A percentile compares a stretch with the other conserved stretches of the same genome.
Conservation (phyloP, 2,329 filamentous ascomycete genomes). For the Ceratocystis diversiconidia region DNA sequence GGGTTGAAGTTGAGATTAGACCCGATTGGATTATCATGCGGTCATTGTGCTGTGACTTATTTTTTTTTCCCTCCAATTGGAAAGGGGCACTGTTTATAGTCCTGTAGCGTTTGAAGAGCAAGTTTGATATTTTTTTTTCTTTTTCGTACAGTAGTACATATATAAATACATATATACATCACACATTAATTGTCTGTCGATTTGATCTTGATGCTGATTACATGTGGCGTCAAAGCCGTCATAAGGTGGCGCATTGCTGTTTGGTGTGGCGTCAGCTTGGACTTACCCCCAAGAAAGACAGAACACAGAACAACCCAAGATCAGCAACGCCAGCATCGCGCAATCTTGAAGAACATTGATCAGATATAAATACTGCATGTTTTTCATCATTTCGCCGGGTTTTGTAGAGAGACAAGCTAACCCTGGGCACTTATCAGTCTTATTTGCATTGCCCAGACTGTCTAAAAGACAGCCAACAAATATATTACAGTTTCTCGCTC, state of each 20-base stretch:
- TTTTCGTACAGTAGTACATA: no score
- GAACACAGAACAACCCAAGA: neutral
- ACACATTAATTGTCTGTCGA: no score
- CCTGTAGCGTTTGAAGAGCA: neutral
- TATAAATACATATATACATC: no score
- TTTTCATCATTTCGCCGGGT: no score
- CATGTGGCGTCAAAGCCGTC: neutral
- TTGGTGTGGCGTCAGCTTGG: constrained; percentile 5
- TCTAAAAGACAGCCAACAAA: neutral
- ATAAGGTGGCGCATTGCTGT: neutral
- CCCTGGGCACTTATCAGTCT: no score
- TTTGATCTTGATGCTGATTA: neutral
- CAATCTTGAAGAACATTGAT: neutral
- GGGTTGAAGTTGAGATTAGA: neutral
- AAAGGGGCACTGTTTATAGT: neutral
- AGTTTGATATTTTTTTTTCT: neutral
- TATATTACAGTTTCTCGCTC: neutral
- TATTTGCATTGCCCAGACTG: no score
- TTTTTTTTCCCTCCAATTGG: neutral
- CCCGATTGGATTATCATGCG: neutral
- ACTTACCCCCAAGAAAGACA: constrained; percentile 1
- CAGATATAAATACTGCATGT: no score
- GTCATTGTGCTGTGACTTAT: neutral
- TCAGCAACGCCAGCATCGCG: neutral
- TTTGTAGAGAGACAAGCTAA: no score